These are phyloP conservation scores for Rhizophlyctis rosea DNA, from an alignment of 192 early-diverging fungal genomes.

Conservation along the genomic window DNA sequence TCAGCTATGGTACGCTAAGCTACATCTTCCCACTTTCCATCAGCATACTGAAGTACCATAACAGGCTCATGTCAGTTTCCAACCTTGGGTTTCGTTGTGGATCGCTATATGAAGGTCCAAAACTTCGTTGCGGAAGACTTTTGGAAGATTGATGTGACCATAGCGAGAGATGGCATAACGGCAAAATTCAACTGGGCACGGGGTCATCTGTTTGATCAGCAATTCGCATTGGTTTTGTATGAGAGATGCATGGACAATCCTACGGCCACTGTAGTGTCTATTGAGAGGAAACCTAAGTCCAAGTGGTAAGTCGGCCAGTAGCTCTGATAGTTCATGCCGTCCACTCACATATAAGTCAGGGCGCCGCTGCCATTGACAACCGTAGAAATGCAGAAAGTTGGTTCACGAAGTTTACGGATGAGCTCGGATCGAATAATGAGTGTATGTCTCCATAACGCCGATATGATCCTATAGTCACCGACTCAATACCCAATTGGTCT, in stretches of 20 bases:
- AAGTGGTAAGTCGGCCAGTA: neutral
- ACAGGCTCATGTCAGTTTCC: constrained; percentile 90
- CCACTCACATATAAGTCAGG: constrained; percentile 40
- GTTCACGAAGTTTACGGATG: constrained; percentile 65
- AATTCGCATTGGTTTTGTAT: constrained; percentile 67
- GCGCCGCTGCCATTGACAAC: constrained; percentile 94
- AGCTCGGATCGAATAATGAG: constrained; percentile 78
- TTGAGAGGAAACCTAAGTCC: constrained; percentile 60
- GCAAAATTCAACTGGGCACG: constrained; percentile 77
- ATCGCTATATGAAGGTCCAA: constrained; percentile 70
- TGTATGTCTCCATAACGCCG: constrained; percentile 32
- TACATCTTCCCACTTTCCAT: neutral
- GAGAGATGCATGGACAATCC: constrained; percentile 66
- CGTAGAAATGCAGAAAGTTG: constrained; percentile 87
- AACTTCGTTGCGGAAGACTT: constrained; percentile 85
- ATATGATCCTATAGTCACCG: neutral
- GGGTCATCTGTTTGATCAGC: constrained; percentile 71
- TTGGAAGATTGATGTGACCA: constrained; percentile 75
- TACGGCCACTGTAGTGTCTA: constrained; percentile 54
- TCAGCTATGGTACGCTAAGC: constrained; percentile 85
- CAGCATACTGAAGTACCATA: constrained; percentile 9
- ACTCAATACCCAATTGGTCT: neutral
- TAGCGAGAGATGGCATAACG: constrained; percentile 39
- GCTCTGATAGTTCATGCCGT: neutral
- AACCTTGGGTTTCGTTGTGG: constrained; percentile 93